Base-by-base conservation (phyloP, 352 stramenopile genomes). In the Hyaloperonospora arabidopsidis region DNA sequence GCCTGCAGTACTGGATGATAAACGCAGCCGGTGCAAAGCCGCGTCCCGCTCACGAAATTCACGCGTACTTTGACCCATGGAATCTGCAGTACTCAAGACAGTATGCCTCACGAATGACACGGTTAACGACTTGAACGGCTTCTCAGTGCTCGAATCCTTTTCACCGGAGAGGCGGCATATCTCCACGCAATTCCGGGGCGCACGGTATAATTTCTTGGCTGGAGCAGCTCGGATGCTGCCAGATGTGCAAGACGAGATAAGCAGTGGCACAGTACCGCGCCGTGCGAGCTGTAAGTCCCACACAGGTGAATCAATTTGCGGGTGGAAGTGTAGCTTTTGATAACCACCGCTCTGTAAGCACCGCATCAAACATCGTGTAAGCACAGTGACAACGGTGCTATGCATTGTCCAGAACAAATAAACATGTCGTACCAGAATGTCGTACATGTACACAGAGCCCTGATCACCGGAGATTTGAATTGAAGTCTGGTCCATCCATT, bases 401-500 rank as follows among this genome's bases (percentile, higher is more conserved):
- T 23, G 36, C 15, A 11, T 22, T 54, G 22, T 36, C 22, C 25
- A 41, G 5, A 14, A 23, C 28, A 15, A 44, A n/a, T n/a, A n/a
- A 11, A 17, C n/a, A 25, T n/a, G 52, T 67, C 73, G 45, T 77
- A 89, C 82, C 68, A 91, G 48, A 14, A 87, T 82, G 43, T 92
- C 76, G 46, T 91, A 85, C 61, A 76, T 78, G 52, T 79, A 89
- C 43, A 92, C 61, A 7, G 73, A 86, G 28, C 84, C 84, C 72
- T 94, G 84, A 47, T 94, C 84, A 32, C 79, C 77, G 11, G 81
- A 84, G 13, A 94, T 81, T 49, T 87, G 70, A 41, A 94, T 68
- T 17, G 68, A 79, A 11, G 75, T 86, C 41, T 86, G 71, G 52
- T 82, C 70, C 63, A 89, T 76, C 84, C 84, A 94, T 53, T 89